Base-by-base conservation (phyloP, 257 asterid genomes). In the Solanum chaucha region DNA sequence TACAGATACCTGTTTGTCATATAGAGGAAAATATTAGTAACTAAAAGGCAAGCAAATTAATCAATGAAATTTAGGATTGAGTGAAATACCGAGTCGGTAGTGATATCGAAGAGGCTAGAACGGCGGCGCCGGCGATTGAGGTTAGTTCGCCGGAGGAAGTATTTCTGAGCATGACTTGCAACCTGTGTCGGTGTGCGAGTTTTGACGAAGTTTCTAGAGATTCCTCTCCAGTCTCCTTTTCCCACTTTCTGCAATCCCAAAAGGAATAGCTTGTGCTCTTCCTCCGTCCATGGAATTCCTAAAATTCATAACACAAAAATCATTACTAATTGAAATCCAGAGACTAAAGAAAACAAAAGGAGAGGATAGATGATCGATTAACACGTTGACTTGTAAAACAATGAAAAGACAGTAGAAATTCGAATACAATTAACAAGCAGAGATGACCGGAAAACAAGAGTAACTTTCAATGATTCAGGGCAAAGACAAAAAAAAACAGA, bases 221-320 rank as follows among this genome's bases (percentile, higher is more conserved):
- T 96, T 72, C 98, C 98, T 90, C 95, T 94, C 98, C 98, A 95
- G 68, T 96, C 98, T 41, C 99, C 98, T 89, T 91, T 95, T 55
- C 99, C 98, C 10, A 93, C 94, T 87, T 91, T 94, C 91, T 95
- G 91, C 89, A 95, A 89, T 87, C 99, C 98, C 88, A 94, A 48
- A 32, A 96, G 95, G 95, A 95, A 96, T 85, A 93, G 87, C 89
- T 90, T 96, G 87, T 96, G 98, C 86, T 96, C 99, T 59, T 93
- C 98, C 91, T 96, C 98, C 20, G 98, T 93, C 98, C 98, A 96
- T 67, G 98, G 96, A 86, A 93, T 93, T 88, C 99, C 99, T 96
- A 73, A 40, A 46, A 80, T 46, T 61, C 85, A 28, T 5, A 46
- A 28, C 9, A 46, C 35, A 58, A 86, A 65, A 36, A 28, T 80